Conservation (phyloP, 78 protist genomes). For the Polysphondylium violaceum region DNA sequence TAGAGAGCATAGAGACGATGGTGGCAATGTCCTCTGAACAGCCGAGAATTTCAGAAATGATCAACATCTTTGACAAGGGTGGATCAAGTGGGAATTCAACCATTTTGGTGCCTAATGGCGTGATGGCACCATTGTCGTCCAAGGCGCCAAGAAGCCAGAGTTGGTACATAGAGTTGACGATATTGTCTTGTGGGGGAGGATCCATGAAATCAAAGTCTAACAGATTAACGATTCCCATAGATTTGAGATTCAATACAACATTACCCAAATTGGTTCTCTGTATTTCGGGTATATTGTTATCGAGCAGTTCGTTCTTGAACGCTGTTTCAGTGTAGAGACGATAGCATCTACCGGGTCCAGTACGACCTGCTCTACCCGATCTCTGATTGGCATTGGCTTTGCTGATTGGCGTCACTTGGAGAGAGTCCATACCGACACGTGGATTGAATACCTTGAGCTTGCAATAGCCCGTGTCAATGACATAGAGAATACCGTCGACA, state of each 20-base stretch:
- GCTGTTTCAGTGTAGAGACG: conserved; percentile 93
- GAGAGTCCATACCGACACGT: conserved; percentile 97
- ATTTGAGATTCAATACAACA: conserved; percentile 97
- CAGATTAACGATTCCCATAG: conserved; percentile 96
- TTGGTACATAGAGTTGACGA: conserved; percentile 94
- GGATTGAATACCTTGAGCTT: conserved; percentile 96
- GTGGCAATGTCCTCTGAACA: conserved; percentile 89
- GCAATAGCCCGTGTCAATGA: conserved; percentile 95
- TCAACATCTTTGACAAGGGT: conserved; percentile 94
- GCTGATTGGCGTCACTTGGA: conserved; percentile 88
- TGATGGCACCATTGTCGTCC: conserved; percentile 92
- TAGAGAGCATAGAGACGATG: conserved; percentile 94
- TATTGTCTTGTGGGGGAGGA: conserved; percentile 98
- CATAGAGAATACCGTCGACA: conserved; percentile 97
- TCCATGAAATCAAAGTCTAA: conserved; percentile 98
- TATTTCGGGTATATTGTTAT: conserved; percentile 97
- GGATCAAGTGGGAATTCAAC: conserved; percentile 99
- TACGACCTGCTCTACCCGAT: conserved; percentile 99
- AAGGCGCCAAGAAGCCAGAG: conserved; percentile 99
- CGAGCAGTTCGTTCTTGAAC: conserved; percentile 87
- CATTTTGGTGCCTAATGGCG: conserved; percentile 89
- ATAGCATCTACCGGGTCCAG: conserved; percentile 96
- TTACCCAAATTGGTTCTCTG: conserved; percentile 97
- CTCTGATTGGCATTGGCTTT: conserved; percentile 98
- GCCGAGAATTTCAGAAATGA: conserved; percentile 68